Conservation (phyloP, 1,284 basidiomycete genomes). For the Naganishia sp. region DNA sequence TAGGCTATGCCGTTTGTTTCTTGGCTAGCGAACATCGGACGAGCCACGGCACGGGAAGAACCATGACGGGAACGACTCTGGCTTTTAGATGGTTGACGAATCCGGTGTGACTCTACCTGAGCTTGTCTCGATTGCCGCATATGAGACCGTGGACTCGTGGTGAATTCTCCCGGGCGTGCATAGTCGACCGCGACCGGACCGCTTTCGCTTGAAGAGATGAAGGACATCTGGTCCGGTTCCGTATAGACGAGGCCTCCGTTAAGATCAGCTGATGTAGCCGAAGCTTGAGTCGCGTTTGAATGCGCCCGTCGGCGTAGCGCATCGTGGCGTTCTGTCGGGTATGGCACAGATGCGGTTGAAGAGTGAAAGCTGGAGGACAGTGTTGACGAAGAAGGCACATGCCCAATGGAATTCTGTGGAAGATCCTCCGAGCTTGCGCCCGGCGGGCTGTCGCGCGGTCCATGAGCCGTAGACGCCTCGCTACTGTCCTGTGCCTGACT, state of each 20-base stretch:
- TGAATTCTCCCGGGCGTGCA: conserved; percentile 11
- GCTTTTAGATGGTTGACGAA: background rate
- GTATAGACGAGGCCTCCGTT: conserved; percentile 3
- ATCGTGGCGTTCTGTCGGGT: background rate
- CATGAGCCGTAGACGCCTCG: background rate
- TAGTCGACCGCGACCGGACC: conserved; percentile 13
- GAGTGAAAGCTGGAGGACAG: background rate
- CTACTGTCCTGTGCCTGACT: background rate
- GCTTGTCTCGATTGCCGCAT: conserved; percentile 30
- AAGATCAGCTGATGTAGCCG: conserved; percentile 1
- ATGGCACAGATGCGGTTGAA: background rate
- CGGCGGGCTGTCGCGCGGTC: background rate
- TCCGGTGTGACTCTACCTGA: background rate
- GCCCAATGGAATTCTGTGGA: background rate
- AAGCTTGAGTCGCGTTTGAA: conserved; percentile 1
- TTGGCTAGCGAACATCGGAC: background rate
- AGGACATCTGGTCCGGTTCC: conserved; percentile 9
- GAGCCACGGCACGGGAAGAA: conserved; percentile 18
- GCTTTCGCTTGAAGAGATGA: conserved; percentile 29
- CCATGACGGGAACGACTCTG: conserved; percentile 23
- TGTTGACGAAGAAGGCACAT: conserved; percentile 14
- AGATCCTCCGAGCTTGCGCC: background rate
- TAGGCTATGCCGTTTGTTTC: background rate
- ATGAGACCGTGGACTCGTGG: conserved; percentile 25
- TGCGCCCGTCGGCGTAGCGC: background rate